Evolutionary conservation across 345 rosid genomes (phyloP).

Genomic region (Ceriops tagal): DNA sequence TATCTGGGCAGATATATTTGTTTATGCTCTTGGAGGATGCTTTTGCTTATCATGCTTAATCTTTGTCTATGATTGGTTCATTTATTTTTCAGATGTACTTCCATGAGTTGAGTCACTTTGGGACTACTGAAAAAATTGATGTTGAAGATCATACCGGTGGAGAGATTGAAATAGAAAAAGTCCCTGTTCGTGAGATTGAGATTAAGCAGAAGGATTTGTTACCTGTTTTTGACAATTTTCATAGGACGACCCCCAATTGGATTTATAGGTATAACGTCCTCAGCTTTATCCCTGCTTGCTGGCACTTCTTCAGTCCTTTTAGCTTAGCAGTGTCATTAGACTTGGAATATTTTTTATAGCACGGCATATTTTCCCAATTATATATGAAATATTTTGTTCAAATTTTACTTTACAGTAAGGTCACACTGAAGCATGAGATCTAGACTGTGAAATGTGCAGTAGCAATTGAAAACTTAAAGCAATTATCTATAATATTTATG

Average conservation of each 20-base stretch:
- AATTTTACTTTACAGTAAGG: not conserved
- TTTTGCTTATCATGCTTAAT: not conserved
- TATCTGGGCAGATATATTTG: conserved; percentile 14
- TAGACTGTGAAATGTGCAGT: not conserved
- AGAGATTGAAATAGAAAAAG: conserved; percentile 72
- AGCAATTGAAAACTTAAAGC: not conserved
- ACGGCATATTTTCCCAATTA: too few relatives aligned
- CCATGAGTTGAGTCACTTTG: conserved; percentile 43
- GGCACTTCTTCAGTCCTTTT: too few relatives aligned
- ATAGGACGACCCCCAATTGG: conserved; percentile 48
- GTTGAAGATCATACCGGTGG: conserved; percentile 38
- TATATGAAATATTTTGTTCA: too few relatives aligned
- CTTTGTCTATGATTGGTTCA: conserved; percentile 15
- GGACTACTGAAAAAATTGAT: conserved; percentile 26
- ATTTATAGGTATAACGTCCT: conserved; percentile 44
- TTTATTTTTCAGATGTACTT: conserved; percentile 57
- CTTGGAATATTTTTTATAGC: too few relatives aligned
- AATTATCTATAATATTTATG: not conserved
- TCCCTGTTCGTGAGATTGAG: conserved; percentile 65
- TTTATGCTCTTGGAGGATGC: conserved; percentile 5
- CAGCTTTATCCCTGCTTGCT: too few relatives aligned
- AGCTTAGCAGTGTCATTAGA: too few relatives aligned
- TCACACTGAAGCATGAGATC: not conserved
- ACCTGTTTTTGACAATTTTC: conserved; percentile 78
- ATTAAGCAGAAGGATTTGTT: conserved; percentile 69